Conservation (phyloP, 2,329 filamentous ascomycete genomes). For the Rutstroemia sp. region DNA sequence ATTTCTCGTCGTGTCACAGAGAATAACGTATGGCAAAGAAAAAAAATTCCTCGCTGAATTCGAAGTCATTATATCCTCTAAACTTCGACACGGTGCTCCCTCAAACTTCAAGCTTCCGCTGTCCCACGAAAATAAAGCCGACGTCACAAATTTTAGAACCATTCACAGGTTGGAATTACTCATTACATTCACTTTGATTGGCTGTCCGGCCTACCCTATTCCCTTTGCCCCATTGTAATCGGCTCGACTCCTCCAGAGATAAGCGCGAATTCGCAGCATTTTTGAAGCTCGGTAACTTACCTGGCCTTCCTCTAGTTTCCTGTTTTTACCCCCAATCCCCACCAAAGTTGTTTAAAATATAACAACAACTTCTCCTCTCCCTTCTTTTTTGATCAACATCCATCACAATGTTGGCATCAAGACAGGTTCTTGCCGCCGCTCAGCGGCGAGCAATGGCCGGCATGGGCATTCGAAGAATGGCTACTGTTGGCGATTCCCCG, state of each 20-base stretch:
- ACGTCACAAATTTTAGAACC: no score
- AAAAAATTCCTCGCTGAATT: background rate
- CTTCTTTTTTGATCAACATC: conserved; percentile 10
- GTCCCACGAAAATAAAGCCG: background rate
- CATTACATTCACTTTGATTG: background rate
- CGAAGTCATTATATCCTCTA: no score
- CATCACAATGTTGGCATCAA: conserved; percentile 60
- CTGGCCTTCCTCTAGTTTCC: conserved; percentile 2
- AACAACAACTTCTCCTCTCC: conserved; percentile 16
- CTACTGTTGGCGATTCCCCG: conserved; percentile 77
- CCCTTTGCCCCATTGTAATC: background rate
- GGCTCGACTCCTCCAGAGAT: background rate
- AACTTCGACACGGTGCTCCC: no score
- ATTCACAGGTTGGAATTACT: background rate
- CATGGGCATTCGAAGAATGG: conserved; percentile 64
- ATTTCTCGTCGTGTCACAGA: no score
- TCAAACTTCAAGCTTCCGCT: background rate
- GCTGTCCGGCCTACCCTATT: background rate
- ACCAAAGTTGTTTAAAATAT: background rate
- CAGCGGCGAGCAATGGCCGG: conserved; percentile 53
- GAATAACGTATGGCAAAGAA: background rate
- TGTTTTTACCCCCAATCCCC: conserved; percentile 2
- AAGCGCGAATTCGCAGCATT: background rate
- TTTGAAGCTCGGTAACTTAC: background rate
- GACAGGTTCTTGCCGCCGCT: conserved; percentile 61